These are phyloP conservation scores for Dichotomocladium elegans DNA, from an alignment of 371 early-diverging fungal species.

Conservation along the genomic window DNA sequence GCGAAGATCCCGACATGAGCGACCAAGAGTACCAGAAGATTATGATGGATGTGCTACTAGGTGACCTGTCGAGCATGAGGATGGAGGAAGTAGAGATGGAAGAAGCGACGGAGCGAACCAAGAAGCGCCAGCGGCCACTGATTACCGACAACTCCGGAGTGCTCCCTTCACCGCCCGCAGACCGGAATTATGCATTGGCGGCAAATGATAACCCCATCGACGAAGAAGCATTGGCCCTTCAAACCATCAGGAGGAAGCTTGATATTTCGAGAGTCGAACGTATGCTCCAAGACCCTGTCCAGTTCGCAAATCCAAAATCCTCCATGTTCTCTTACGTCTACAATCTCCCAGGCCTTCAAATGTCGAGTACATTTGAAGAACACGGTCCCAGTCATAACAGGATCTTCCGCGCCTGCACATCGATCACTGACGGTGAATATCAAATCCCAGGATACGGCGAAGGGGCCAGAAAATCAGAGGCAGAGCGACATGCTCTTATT, in stretches of 20 bases:
- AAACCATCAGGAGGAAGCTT: not conserved
- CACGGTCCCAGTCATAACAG: not conserved
- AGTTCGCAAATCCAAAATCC: constrained; percentile 4
- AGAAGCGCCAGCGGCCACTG: not conserved
- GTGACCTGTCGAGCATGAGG: not conserved
- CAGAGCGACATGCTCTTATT: constrained; percentile 1
- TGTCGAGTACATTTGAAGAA: not conserved
- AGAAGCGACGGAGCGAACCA: not conserved
- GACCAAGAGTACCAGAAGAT: not conserved
- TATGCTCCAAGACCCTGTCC: constrained; percentile 2
- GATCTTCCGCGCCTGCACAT: not conserved
- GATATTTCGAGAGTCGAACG: not conserved
- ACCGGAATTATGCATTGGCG: too few species aligned
- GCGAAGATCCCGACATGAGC: not conserved
- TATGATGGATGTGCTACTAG: constrained; percentile 1
- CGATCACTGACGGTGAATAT: not conserved
- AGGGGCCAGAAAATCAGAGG: not conserved
- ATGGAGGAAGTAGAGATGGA: not conserved
- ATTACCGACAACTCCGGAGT: not conserved
- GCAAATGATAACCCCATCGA: too few species aligned
- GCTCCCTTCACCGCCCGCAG: not conserved
- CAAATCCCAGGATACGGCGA: not conserved
- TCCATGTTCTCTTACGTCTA: constrained; percentile 2
- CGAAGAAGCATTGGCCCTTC: too few species aligned
- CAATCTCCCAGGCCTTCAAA: not conserved